Evolutionary conservation across 2,329 filamentous ascomycete genomes (phyloP), one percentile per base, ranked within the genome.

Genomic region (Domatiomyces catenatus): DNA sequence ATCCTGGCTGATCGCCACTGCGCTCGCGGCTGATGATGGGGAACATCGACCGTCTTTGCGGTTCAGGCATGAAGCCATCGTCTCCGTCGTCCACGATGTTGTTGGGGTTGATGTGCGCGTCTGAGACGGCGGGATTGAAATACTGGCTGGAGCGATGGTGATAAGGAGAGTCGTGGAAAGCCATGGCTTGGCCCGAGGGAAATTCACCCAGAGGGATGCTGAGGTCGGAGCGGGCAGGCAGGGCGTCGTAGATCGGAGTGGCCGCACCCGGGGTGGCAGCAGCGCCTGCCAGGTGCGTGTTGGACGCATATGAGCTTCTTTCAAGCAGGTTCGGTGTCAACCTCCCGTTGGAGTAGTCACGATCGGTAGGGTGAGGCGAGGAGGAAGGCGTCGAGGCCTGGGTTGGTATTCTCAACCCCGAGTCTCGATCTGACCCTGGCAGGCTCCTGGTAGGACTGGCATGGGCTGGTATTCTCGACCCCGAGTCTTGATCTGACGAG

Each of bases 81-180:
- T 94, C 89, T 24, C 86, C 87, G 62, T 95, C 89, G 63, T 94
- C 89, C 19, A 77, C 77, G 56, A 94, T 89, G 12, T 82, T 80
- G 60, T 84, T 79, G 2, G 88, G 87, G 63, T 94, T 81, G 48
- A 59, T 56, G 42, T 50, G 51, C 8, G 56, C 56, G 22, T 57
- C 54, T 42, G 76, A 76, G 3, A 81, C 66, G 7, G 69, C 65
- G 20, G 73, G 67, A 52, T 74, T 73, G 67, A 73, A 66, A 8
- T 61, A 63, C 54, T 63, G 71, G 28, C 22, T 48, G 45, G 67
- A 76, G 60, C 77, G 78, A 57, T 76, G 74, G 50, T 77, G 75
- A 62, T 86, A 87, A 0, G 82, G 82, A 47, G 82, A 81, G 59
- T 84, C 81, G 26, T 71, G 68, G 62, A 55, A 73, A 62, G 32